These are phyloP conservation scores for Chenopodium album DNA, from an alignment of 148 eudicot species.

Conservation along the genomic window DNA sequence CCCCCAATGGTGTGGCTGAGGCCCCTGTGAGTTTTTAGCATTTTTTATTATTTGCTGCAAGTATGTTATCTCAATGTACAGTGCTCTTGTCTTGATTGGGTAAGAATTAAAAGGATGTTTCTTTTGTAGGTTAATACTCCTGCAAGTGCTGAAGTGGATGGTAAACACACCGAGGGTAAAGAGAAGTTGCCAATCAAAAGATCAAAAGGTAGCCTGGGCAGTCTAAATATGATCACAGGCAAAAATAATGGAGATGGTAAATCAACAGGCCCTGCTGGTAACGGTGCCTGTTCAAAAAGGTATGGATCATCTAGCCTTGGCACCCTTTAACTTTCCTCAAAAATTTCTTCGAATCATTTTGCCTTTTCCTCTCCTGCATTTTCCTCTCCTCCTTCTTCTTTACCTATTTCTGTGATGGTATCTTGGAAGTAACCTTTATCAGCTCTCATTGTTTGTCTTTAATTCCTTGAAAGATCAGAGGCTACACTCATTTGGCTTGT, in stretches of 20 bases:
- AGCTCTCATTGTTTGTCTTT: neutral
- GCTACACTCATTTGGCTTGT: neutral
- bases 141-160: conserved; percentile 64
- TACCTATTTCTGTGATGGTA: neutral
- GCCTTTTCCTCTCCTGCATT: neutral
- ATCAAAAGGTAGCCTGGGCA: conserved; percentile 91
- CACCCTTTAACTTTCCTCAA: neutral
- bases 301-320: conserved; percentile 24
- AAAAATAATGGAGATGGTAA: conserved; percentile 69
- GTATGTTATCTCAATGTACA: neutral
- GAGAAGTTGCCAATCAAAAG: conserved; percentile 94
- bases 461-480: neutral
- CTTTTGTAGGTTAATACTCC: conserved; percentile 58
- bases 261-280: conserved; percentile 57
- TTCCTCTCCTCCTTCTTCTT: neutral
- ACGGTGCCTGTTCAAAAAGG: conserved; percentile 89
- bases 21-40: conserved; percentile 68
- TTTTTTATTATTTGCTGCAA: neutral
- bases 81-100: neutral
- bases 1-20: conserved; percentile 85
- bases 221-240: conserved; percentile 92
- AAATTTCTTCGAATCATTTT: neutral
- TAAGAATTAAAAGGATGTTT: conserved; percentile 20
- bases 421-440: neutral
- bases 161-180: conserved; percentile 79